Evolutionary conservation across 2,329 filamentous ascomycete species (phyloP), one percentile per base, ranked within the genome.

Genomic region (Clonostachys chloroleuca): DNA sequence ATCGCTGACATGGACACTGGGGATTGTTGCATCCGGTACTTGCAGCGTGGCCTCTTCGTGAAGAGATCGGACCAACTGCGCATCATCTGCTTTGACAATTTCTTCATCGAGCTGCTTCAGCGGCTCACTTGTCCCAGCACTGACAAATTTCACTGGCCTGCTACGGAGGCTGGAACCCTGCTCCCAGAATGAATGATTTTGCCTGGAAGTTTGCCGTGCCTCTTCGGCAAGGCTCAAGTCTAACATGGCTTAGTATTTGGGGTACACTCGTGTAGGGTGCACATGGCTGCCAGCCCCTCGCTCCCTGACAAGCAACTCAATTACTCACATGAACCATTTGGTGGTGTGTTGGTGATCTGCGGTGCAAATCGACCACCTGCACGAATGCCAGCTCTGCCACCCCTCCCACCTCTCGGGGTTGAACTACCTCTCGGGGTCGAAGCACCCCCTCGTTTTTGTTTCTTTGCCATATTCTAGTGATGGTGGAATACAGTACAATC

Each of bases 91-190:
- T 14, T 37, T 18, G n/a, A n/a, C 10, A 5, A 56, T 48, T 7
- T 59, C 47, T 5, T 56, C 50, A 33, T 72, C 60, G 5, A 69
- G 48, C 7, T 72, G 60, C 47, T 75, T 68, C 5, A 79, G 59
- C 5, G 78, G 77, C 40, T 80, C 68, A 43, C 71, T 71, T 40
- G 68, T 56, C 6, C 78, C 79, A n/a, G 72, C 72, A 50, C 77
- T 81, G 42, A 80, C 63, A 47, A 83, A 83, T 0, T 51, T 51
- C 5, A 83, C 68, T 2, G 79, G 78, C 40, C 67, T 69, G 40
- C 67, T 62, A 46, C 79, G 68, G 10, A 83, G 63, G 43, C 64
- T 72, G 17, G 62, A 60, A 47, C 66, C 68, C 34, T 57, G 53
- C 14, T 60, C 63, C 66, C 65, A 70, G n/a, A 55, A 54, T 0